Base-by-base conservation (phyloP, 768 basidiomycete species). In the Calocera viscosa region DNA sequence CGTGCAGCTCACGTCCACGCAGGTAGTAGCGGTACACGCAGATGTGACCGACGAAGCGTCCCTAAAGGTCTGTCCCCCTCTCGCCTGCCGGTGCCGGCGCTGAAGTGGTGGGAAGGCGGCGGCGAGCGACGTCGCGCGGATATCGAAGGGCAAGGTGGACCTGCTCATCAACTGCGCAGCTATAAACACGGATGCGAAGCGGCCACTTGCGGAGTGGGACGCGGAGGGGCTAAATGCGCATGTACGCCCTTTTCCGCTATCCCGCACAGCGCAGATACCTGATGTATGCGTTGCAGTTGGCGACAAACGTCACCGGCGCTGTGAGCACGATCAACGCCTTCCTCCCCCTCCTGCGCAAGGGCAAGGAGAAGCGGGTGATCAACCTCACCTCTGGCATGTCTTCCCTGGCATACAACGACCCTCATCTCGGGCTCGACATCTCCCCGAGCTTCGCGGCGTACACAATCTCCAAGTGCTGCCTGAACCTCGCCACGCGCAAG, bases 121-220 rank as follows among this genome's bases (percentile, higher is more conserved):
- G 5, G 72, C 67, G 0, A 32, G 60, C 11, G 64, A 69, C 26
- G 66, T 73, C 22, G 38, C 68, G 2, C 39, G 63, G 33, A 33
- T 69, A 12, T 67, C 64, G 7, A 66, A 75, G n/a, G 76, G 77
- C 17, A 74, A 72, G 30, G 69, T 80, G 24, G 78, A 79, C 68
- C 70, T 70, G 64, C 71, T 78, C 65, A 77, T 78, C 65, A 78
- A 78, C 69, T 79, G 78, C 66, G 78, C 77, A 14, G 77, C 71
- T 1, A 68, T 35, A 10, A 60, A 60, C 22, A 60, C 53, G 16
- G 53, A 60, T 22, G 14, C 53, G 11, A 32, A 60, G 26, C 24
- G 30, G 11, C 11, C 53, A 5, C 26, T 60, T 2, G 53, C 24
- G 16, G 53, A 60, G 53, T 60, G 53, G 53, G 53, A 60, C 30